Conservation (phyloP, 2,329 filamentous ascomycete genomes). For the Fusarium compactum region DNA sequence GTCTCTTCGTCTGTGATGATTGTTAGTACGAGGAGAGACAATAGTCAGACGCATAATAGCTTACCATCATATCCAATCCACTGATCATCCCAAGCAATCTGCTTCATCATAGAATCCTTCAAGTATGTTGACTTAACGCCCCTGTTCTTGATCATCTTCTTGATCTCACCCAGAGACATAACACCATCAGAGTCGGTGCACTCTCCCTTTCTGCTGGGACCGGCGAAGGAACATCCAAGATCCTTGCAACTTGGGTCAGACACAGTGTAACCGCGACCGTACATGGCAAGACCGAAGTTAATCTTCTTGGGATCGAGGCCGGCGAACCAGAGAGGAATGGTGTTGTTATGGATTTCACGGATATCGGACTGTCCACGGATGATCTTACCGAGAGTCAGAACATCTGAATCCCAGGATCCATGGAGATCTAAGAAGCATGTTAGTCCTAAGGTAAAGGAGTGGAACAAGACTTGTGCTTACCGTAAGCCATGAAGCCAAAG, state of each 20-base stretch:
- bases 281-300: constrained; percentile 61
- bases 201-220: constrained; percentile 43
- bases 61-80: constrained; percentile 45
- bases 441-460: fast-evolving
- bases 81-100: constrained; percentile 41
- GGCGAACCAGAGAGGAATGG: constrained; percentile 57
- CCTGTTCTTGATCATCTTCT: constrained; percentile 44
- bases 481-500: constrained; percentile 56
- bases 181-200: constrained; percentile 50
- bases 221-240: constrained; percentile 42
- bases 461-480: background rate
- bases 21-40: background rate
- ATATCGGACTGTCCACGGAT: constrained; percentile 58
- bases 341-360: constrained; percentile 54
- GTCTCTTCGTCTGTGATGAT: constrained; percentile 37
- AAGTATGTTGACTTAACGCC: constrained; percentile 35
- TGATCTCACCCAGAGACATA: constrained; percentile 50
- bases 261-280: constrained; percentile 60
- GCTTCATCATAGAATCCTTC: constrained; percentile 25
- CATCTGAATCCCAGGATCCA: constrained; percentile 55
- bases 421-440: constrained; percentile 49
- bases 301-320: constrained; percentile 56
- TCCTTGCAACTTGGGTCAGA: constrained; percentile 43
- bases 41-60: fast-evolving
- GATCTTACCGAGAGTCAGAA: constrained; percentile 47